Conservation (phyloP, 1,139 yeast species). For the Candida buenavistaensis region DNA sequence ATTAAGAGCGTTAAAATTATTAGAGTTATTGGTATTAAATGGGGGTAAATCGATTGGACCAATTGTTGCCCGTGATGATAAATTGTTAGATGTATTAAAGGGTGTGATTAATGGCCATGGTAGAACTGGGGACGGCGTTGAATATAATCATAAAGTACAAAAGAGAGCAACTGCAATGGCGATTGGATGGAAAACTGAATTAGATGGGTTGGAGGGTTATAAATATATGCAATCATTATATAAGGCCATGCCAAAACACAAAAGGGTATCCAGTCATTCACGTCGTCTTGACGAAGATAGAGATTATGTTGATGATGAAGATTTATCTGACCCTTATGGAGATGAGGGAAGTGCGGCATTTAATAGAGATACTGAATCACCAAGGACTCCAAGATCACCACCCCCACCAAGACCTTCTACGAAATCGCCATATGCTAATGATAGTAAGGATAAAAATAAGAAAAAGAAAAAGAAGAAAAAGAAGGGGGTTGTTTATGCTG, state of each 20-base stretch:
- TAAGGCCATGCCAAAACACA: slow-evolving; percentile 28
- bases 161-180: slow-evolving; percentile 50
- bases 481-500: slow-evolving; percentile 42
- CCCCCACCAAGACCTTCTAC: slow-evolving; percentile 36
- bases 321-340: slow-evolving; percentile 2
- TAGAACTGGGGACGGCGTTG: slow-evolving; percentile 37
- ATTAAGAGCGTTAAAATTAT: slow-evolving; percentile 61
- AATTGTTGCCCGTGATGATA: slow-evolving; percentile 66
- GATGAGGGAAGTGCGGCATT: slow-evolving; percentile 10
- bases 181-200: slow-evolving; percentile 64
- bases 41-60: slow-evolving; percentile 55
- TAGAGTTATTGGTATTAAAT: slow-evolving; percentile 77
- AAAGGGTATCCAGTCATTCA: slow-evolving; percentile 4
- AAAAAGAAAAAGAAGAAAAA: slow-evolving; percentile 21
- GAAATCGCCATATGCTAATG: slow-evolving; percentile 22
- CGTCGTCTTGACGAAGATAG: slow-evolving; percentile 4
- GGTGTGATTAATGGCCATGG: slow-evolving; percentile 43
- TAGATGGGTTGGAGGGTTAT: slow-evolving; percentile 51
- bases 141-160: slow-evolving; percentile 47
- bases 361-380: slow-evolving; percentile 18
- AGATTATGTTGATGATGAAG: slow-evolving; percentile 14
- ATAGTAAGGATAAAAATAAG: slow-evolving; percentile 15
- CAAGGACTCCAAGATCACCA: slow-evolving; percentile 15
- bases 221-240: slow-evolving; percentile 51
- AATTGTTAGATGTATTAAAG: slow-evolving; percentile 65